Evolutionary conservation across 2,329 filamentous ascomycete genomes (phyloP).

Genomic region (Plenodomus lindquistii): DNA sequence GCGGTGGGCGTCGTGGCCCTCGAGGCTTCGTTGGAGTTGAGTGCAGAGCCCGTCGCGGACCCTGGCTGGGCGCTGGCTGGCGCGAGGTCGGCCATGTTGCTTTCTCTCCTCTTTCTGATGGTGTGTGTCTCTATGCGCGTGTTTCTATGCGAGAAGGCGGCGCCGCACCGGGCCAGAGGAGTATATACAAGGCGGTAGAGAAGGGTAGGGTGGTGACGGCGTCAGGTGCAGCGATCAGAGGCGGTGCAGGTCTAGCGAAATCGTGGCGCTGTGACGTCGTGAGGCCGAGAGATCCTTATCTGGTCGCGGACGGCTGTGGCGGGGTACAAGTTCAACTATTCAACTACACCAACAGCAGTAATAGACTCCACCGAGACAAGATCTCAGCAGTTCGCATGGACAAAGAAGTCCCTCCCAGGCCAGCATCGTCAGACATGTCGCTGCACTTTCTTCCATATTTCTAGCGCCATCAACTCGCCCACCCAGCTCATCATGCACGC

Average conservation of each 20-base stretch:
- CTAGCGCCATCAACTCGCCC: neutral
- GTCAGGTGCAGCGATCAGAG: neutral
- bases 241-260: neutral
- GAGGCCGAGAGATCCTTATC: neutral
- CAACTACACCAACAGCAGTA: too few relatives aligned
- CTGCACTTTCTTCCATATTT: neutral
- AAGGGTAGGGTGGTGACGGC: conserved; percentile 10
- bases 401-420: too few relatives aligned
- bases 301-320: neutral
- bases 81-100: conserved; percentile 38
- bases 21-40: conserved; percentile 41
- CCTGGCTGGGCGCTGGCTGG: conserved; percentile 30
- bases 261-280: neutral
- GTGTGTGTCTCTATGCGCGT: too few relatives aligned
- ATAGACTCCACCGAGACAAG: too few relatives aligned
- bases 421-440: too few relatives aligned
- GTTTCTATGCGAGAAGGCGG: neutral
- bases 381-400: too few relatives aligned
- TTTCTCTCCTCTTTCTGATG: too few relatives aligned
- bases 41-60: conserved; percentile 33
- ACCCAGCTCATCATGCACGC: neutral
- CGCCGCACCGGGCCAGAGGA: neutral
- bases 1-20: conserved; percentile 40
- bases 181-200: neutral
- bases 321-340: too few relatives aligned